Evolutionary conservation across 2,329 filamentous ascomycete genomes (phyloP), one percentile per base, ranked within the genome.

Genomic region (Neonectria coccinea): DNA sequence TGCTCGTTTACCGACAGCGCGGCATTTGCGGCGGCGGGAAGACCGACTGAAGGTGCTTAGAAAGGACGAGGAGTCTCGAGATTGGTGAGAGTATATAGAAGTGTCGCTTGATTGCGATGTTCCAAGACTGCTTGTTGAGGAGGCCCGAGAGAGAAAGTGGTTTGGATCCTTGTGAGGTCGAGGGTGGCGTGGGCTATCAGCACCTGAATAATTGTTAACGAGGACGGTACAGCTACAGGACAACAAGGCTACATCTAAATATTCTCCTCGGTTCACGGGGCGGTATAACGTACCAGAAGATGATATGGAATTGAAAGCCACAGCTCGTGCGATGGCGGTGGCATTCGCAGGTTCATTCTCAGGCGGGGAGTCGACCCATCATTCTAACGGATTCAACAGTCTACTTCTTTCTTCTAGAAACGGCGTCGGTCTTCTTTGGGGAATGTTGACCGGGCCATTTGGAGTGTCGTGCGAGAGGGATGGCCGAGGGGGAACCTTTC

Each of bases 401-500:
- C 62, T 33, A 1, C 22, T 47, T 9, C 22, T 51, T 1, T n/a
- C 36, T 9, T 57, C 42, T 2, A 22, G 48, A 1, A 53, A 53
- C 1, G 63, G 63, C 9, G 63, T 66, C 5, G 33, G 27, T 18
- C 45, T 47, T n/a, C 59, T 20, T 20, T n/a, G 31, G 5, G 56
- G 59, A 10, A 66, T 66, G 12, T 56, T 54, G 20, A 65, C 27
- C 10, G 55, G 29, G 2, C 20, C 16, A 1, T 50, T 51, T 0
- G 41, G 9, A 16, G 42, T 10, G 7, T 18, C 50, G 6, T 47
- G 42, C 22, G 47, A 39, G 36, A 39, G 36, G 3, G 14, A 16
- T 8, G 36, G 6, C 36, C 14, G 5, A 16, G 36, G 22, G 22
- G 22, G 22, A 25, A 25, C 87, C 80, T 95, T 96, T 69, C 91